Evolutionary conservation across 2,329 filamentous ascomycete genomes (phyloP).

Genomic region (Diaporthe sp.): DNA sequence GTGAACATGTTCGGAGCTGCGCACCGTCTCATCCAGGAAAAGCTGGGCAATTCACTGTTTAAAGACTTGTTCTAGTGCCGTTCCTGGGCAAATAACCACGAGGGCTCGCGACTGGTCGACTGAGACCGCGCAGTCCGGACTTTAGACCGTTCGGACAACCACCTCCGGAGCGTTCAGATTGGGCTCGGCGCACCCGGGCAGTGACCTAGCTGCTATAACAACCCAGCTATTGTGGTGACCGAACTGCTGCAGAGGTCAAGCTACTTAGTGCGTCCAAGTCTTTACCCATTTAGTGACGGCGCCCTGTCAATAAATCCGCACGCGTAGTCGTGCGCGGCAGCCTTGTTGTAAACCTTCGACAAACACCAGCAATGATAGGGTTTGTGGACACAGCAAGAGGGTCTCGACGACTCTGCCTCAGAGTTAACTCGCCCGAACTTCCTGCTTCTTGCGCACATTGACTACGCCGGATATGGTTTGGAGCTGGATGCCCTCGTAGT

Average conservation of each 20-base stretch:
- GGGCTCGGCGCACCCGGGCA: background rate
- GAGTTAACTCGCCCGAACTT: too few relatives aligned
- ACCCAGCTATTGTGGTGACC: background rate
- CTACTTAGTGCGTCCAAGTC: background rate
- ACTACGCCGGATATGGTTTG: background rate
- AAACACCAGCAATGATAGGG: background rate
- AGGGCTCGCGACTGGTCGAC: background rate
- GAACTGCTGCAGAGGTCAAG: background rate
- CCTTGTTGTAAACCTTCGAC: background rate
- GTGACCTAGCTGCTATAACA: background rate
- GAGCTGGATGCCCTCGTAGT: background rate
- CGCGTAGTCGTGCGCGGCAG: background rate
- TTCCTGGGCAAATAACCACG: background rate
- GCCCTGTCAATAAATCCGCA: background rate
- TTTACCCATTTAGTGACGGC: background rate
- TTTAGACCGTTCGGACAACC: background rate
- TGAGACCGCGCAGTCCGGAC: background rate
- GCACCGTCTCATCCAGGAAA: background rate
- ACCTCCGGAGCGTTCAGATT: background rate
- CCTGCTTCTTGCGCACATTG: background rate
- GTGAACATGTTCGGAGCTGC: background rate
- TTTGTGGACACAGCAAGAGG: too few relatives aligned
- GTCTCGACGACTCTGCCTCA: background rate
- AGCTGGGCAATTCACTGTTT: background rate
- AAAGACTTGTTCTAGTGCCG: background rate